A percentile compares a stretch with the other conserved stretches of the same genome.
Conservation (phyloP, 2,329 filamentous ascomycete genomes). For the Endothia cerciana region DNA sequence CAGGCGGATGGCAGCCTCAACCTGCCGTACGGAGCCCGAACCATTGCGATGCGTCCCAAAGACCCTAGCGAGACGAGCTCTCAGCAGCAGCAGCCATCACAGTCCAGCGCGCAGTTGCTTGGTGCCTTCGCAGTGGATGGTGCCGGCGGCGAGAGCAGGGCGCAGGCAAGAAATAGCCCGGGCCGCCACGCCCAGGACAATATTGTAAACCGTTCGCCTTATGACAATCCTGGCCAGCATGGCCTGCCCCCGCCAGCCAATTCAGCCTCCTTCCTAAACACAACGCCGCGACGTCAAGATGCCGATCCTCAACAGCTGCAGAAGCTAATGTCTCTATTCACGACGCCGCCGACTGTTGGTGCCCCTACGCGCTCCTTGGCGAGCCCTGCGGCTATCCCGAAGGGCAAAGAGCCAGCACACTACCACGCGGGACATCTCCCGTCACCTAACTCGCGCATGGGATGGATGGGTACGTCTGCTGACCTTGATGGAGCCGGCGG, state of each 20-base stretch:
- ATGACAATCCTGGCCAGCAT: conserved; percentile 14
- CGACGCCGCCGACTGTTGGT: conserved; percentile 48
- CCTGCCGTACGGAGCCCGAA: conserved; percentile 22
- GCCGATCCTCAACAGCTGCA: conserved; percentile 48
- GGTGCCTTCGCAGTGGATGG: conserved; percentile 10
- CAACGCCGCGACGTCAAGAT: conserved; percentile 40
- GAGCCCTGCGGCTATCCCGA: conserved; percentile 34
- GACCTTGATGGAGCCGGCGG: conserved; percentile 13
- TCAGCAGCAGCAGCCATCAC: conserved; percentile 2
- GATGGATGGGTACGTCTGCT: conserved; percentile 16
- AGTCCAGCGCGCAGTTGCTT: conserved; percentile 4
- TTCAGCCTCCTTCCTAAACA: conserved; percentile 35
- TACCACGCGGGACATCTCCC: conserved; percentile 29
- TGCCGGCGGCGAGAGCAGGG: conserved; percentile 6
- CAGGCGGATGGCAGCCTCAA: conserved; percentile 37
- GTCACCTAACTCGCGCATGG: conserved; percentile 1
- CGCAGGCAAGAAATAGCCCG: conserved; percentile 4
- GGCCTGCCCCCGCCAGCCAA: conserved; percentile 36
- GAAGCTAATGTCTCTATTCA: conserved; percentile 65
- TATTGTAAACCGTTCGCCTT: conserved; percentile 12
- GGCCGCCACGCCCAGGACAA: background rate
- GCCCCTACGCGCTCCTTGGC: conserved; percentile 25
- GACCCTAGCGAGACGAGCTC: conserved; percentile 3
- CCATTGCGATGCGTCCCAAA: conserved; percentile 16
- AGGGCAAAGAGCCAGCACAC: conserved; percentile 38